These are phyloP conservation scores for Skeletonema costatum DNA, from an alignment of 108 stramenopile genomes.

Conservation along the genomic window DNA sequence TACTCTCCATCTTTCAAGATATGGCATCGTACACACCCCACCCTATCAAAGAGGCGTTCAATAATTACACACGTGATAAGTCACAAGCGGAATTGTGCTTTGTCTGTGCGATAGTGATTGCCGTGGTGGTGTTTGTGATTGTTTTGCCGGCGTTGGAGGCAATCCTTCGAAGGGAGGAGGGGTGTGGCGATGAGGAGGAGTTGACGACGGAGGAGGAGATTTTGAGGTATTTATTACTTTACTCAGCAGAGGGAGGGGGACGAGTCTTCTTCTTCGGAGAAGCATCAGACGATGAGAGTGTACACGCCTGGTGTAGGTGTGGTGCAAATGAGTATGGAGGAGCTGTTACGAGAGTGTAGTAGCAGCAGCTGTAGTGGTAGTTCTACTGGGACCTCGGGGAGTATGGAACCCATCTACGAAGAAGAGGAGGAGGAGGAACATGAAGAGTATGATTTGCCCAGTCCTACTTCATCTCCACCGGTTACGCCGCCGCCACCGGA, in stretches of 20 bases:
- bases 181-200: background rate
- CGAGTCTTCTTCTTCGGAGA: background rate
- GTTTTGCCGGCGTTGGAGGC: background rate
- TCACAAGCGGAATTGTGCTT: background rate
- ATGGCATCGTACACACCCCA: background rate
- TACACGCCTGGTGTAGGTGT: background rate
- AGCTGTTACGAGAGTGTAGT: background rate
- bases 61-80: background rate
- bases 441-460: background rate
- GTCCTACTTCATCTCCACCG: background rate
- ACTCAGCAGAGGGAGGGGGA: background rate
- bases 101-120: background rate
- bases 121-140: background rate
- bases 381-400: background rate
- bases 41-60: background rate
- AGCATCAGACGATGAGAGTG: background rate
- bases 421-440: background rate
- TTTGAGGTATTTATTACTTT: background rate
- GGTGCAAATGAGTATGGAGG: background rate
- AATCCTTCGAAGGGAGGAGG: background rate
- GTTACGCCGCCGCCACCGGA: background rate
- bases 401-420: background rate
- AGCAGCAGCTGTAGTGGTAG: background rate
- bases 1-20: background rate
- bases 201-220: background rate